Base-by-base conservation (phyloP, 306 rosid genomes). In the Ormosia semicastrata region DNA sequence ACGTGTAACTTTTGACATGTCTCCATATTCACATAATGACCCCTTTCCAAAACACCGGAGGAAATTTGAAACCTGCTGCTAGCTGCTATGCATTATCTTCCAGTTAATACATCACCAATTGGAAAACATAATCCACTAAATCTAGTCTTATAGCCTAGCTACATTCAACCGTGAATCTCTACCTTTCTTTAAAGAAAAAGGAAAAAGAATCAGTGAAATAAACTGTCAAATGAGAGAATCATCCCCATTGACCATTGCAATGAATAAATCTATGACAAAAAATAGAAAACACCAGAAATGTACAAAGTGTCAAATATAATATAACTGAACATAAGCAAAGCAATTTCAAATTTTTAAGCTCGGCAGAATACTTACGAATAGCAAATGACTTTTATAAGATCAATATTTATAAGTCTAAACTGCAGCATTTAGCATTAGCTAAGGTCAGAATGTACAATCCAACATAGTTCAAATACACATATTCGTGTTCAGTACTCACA, bases 21-120 rank as follows among this genome's bases (percentile, higher is more conserved):
- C 63, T 65, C 54, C 24, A 73, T 40, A 72, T 52, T 53, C 85
- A 81, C 41, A 46, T 33, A 46, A 59, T 57, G 39, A 54, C 53
- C 57, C 62, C 15, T 33, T 62, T 62, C 14, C 14, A 2, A 50
- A 73, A 63, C 66, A 72, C 52, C 39, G 32, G 2, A 9, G 15
- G 32, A 81, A 73, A 63, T 24, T 8, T 50, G 58, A 72, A 77
- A 47, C 49, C 37, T 40, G 30, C 46, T 18, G 43, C 40, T 70
- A 47, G 59, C 59, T 70, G 30, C 44, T 13, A 73, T 57, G 52
- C 62, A 43, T 65, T 37, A 37, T 33, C 80, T 9, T 40, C 59
- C 52, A 56, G 17, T 32, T 46, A 33, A 65, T 30, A 66, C 24
- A 50, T 40, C 37, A 71, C 47, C 76, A 9, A 18, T 8, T 15